Evolutionary conservation across 108 stramenopile species (phyloP).

Genomic region (Pseudonitzschia pungens): DNA sequence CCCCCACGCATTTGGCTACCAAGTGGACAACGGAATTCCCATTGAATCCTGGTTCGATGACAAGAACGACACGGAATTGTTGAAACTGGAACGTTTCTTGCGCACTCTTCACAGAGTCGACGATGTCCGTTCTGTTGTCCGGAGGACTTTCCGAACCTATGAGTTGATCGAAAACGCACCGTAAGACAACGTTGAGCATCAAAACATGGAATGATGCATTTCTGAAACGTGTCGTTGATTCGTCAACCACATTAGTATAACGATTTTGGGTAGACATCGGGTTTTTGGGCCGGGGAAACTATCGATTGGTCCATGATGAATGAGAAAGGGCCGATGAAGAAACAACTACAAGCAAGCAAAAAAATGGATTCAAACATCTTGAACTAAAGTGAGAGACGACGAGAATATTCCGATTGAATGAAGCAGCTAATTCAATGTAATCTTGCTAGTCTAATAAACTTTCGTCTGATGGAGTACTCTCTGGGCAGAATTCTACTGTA

Average conservation of each 20-base stretch:
- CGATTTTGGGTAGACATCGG: not conserved
- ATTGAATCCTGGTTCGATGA: conserved; percentile 99
- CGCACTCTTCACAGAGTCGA: conserved; percentile 60
- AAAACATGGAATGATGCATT: not conserved
- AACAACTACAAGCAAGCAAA: not conserved
- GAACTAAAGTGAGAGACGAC: too few species aligned
- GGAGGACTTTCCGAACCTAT: conserved; percentile 69
- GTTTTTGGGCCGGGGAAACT: not conserved
- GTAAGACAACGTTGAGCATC: not conserved
- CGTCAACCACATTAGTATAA: too few species aligned
- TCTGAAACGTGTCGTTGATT: not conserved
- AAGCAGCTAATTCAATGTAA: too few species aligned
- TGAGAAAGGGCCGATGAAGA: not conserved
- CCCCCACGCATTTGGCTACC: conserved; percentile 93
- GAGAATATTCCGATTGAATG: too few species aligned
- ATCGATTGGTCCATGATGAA: not conserved
- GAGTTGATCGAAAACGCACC: conserved; percentile 46
- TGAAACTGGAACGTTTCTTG: conserved; percentile 89
- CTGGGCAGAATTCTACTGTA: too few species aligned
- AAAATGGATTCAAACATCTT: not conserved
- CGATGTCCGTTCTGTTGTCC: conserved; percentile 81
- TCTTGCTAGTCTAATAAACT: too few species aligned
- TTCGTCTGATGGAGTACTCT: too few species aligned
- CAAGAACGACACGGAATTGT: conserved; percentile 84
- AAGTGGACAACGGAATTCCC: conserved; percentile 96